Base-by-base conservation (phyloP, 2,329 filamentous ascomycete species). In the Neonectria ditissima region DNA sequence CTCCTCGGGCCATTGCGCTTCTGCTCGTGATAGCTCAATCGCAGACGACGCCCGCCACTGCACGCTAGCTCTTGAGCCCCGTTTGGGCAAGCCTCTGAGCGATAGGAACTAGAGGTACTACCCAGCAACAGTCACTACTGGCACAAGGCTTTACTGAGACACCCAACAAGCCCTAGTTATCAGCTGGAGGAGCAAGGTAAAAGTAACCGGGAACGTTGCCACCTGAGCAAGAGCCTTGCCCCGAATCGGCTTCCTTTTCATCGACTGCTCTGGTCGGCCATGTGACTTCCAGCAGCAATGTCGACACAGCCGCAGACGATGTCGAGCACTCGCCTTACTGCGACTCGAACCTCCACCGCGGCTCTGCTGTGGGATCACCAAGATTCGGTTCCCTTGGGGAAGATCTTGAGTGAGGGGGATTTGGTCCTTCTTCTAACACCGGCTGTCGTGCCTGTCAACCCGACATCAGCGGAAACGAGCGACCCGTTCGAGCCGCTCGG, bases 401-500 rank as follows among this genome's bases (percentile, higher is more conserved):
- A 76, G 58, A 75, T 80, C 30, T 78, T 88, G 26, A 73, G 70
- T 41, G 80, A 84, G 50, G 80, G 81, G 56, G 85, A 88, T 67
- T 75, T 86, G n/a, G 79, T 91, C n/a, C 79, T 91, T 54, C 83
- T 90, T 50, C 76, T 90, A 34, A 89, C 89, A 6, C 88, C 88
- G 1, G 83, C 85, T 26, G 83, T 86, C 34, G 74, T 82, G 22
- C 86, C 82, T 50, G 73, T 79, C 65, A 80, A 78, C 69, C 78
- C 76, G 63, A 78, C 78, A 67, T 70, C 79, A 47, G 72, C 77
- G 47, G 80, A 81, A 63, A 77, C 77, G 47, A 82, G 79, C 70
- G 92, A 94, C 74, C 92, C 91, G 0, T 94, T 94, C 73, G 91
- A 94, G 76, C 84, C 86, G 14, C 80, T 94, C 18, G 92, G 91